Evolutionary conservation across 2,329 filamentous ascomycete genomes (phyloP), one percentile per base, ranked within the genome.

Genomic region (Pseudogymnoascus sp.): DNA sequence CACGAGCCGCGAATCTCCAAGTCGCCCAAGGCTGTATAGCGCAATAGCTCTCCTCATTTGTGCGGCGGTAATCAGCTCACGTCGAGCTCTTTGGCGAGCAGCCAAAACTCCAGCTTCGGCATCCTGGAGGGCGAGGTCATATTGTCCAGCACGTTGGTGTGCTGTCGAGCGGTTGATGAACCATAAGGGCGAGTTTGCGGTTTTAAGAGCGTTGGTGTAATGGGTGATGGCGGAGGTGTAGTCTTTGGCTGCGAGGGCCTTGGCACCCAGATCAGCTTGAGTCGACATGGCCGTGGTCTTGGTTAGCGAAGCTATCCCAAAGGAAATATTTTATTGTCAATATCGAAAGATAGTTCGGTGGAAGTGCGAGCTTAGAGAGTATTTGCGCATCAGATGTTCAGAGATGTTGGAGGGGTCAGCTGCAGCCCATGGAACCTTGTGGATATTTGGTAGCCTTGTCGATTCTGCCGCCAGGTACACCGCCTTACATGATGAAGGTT

Each of bases 121-220:
- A 75, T 93, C 90, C 41, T 78, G 79, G 51, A 95, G 83, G 1
- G 92, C 90, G 21, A 83, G 80, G 2, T 85, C 79, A 64, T 85
- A 81, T 61, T 85, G 79, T 68, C 80, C 80, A 2, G 83, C 80
- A 65, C 90, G 84, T 61, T 90, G 83, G 73, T 92, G 88, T 41
- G 91, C 91, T 45, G 87, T 92, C 4, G 92, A 90, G 19, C 93
- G 90, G 69, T 89, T 86, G 67, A 95, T 85, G 67, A 93, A 88
- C 84, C 95, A 97, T 54, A 84, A 77, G 1, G 92, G 90, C 1
- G 92, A 91, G 60, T 83, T 78, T 1, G 91, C 89, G 2, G 90
- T 80, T 80, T 66, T 85, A 77, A 96, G 79, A 6, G 90, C 91
- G 41, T 79, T 76, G 6, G 88, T 89, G 67, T 89, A 88, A 70